Conservation (phyloP, 805 yeast species). For the Yueomyces sinensis region DNA sequence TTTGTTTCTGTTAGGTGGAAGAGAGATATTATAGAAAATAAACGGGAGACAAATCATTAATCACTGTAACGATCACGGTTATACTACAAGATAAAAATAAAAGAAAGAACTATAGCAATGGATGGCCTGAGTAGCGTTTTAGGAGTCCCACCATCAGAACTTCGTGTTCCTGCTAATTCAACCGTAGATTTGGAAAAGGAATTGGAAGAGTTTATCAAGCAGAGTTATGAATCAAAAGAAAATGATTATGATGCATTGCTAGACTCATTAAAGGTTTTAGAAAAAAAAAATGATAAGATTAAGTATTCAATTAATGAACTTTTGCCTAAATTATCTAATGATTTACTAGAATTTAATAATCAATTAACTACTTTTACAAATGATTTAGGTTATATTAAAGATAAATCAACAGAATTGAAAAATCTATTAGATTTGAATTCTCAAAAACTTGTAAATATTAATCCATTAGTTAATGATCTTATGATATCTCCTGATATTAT, state of each 20-base stretch:
- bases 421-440: conserved; percentile 35
- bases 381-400: conserved; percentile 50
- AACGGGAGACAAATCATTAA: no score
- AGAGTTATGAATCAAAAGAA: not conserved
- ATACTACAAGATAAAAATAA: no score
- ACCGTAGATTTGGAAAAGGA: not conserved
- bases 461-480: conserved; percentile 66
- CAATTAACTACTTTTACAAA: conserved; percentile 42
- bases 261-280: conserved; percentile 9
- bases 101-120: not conserved
- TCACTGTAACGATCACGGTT: no score
- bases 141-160: not conserved
- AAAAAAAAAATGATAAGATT: conserved; percentile 9
- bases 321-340: conserved; percentile 36
- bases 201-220: not conserved
- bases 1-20: no score
- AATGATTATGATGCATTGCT: conserved; percentile 1
- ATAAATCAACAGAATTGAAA: conserved; percentile 36
- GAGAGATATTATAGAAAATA: no score
- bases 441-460: conserved; percentile 36
- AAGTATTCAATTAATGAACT: conserved; percentile 14
- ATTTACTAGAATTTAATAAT: conserved; percentile 41
- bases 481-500: conserved; percentile 65
- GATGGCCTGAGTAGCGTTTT: not conserved
- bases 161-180: not conserved